phyloP scores from a whole-genome alignment of 1,139 yeast species.

The Hanseniaspora uvarum region DNA sequence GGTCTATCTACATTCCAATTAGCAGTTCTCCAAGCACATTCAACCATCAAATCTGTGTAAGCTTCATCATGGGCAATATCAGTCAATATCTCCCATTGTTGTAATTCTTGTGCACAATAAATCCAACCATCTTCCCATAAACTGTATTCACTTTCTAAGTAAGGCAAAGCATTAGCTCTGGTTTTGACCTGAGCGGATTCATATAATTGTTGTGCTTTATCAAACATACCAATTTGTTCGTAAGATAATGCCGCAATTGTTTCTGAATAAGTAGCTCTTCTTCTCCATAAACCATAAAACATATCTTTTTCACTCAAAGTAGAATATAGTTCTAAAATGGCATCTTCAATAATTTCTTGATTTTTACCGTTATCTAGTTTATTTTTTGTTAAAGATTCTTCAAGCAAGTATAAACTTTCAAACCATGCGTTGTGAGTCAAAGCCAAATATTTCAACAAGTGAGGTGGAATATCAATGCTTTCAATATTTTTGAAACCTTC shows the following conservation, averaged over 20 bases:
- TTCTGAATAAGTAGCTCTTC: conserved; percentile 86
- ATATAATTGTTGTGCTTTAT: conserved; percentile 81
- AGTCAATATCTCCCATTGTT: conserved; percentile 95
- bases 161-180: conserved; percentile 87
- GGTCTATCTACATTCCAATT: conserved; percentile 96
- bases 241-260: conserved; percentile 86
- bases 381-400: conserved; percentile 59
- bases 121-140: conserved; percentile 99
- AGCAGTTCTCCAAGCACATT: conserved; percentile 99
- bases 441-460: conserved; percentile 80
- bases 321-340: conserved; percentile 79
- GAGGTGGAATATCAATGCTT: conserved; percentile 82
- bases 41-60: conserved; percentile 81
- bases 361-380: conserved; percentile 62
- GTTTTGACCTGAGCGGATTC: conserved; percentile 98
- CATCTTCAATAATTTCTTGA: conserved; percentile 80
- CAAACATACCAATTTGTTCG: conserved; percentile 94
- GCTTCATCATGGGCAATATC: conserved; percentile 98
- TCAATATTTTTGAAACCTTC: conserved; percentile 71
- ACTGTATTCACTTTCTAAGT: conserved; percentile 88
- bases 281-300: conserved; percentile 96
- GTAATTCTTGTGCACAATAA: conserved; percentile 88
- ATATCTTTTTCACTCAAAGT: conserved; percentile 86
- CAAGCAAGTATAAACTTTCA: conserved; percentile 72
- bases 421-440: conserved; percentile 87